phyloP scores from a whole-genome alignment of 2,329 filamentous ascomycete species.

The Didymellaceae sp. region DNA sequence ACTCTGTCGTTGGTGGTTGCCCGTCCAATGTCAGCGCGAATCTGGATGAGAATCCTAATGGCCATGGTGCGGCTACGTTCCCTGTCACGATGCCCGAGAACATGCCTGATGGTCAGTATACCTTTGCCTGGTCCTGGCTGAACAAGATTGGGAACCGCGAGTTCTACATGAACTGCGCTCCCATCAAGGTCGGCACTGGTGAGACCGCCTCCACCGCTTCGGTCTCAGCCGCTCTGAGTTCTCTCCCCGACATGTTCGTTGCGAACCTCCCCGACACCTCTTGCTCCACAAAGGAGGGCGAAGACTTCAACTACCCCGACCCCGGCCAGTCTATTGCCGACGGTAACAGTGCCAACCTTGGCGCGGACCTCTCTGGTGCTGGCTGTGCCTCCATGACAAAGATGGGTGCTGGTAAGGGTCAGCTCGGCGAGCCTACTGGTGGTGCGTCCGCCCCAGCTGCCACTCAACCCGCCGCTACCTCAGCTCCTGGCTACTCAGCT shows the following conservation, averaged over 20 bases:
- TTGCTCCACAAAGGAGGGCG: conserved; percentile 60
- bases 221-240: conserved; percentile 51
- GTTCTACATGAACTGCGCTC: conserved; percentile 97
- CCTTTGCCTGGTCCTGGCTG: conserved; percentile 92
- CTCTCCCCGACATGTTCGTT: conserved; percentile 76
- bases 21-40: conserved; percentile 65
- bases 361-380: conserved; percentile 40
- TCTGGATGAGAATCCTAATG: conserved; percentile 24
- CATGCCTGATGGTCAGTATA: conserved; percentile 76
- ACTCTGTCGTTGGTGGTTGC: conserved; percentile 86
- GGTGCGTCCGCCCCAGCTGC: conserved; percentile 16
- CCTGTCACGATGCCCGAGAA: conserved; percentile 73
- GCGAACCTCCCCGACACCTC: conserved; percentile 68
- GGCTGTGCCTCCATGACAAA: conserved; percentile 36
- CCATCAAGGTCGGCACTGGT: conserved; percentile 67
- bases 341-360: conserved; percentile 37
- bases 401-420: conserved; percentile 41
- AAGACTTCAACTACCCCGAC: conserved; percentile 71
- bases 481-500: no score
- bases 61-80: conserved; percentile 67
- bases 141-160: conserved; percentile 92
- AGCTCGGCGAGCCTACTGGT: conserved; percentile 34
- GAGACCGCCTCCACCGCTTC: conserved; percentile 39
- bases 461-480: conserved; percentile 5
- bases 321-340: conserved; percentile 62